phyloP scores from a whole-genome alignment of 352 stramenopile species.

The Phytophthora idaei region DNA sequence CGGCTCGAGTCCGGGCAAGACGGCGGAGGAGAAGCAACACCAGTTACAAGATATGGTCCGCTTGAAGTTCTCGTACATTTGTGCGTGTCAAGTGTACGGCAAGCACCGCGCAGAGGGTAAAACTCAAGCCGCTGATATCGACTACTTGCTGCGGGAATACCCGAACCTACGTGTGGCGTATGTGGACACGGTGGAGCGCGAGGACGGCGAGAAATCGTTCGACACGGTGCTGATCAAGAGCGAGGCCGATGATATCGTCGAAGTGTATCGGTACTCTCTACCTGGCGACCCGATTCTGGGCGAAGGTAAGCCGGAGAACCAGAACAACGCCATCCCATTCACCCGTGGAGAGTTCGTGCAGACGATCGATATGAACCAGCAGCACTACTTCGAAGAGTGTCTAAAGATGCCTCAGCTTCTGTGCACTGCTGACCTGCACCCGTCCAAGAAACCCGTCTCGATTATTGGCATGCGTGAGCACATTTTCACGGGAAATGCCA shows the following conservation, averaged over 20 bases:
- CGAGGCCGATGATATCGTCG: constrained; percentile 70
- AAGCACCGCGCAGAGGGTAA: constrained; percentile 74
- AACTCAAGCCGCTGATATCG: constrained; percentile 78
- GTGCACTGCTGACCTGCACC: constrained; percentile 70
- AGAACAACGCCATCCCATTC: constrained; percentile 84
- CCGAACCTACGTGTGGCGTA: constrained; percentile 87
- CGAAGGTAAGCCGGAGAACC: constrained; percentile 87
- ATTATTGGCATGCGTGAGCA: constrained; percentile 90
- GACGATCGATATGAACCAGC: constrained; percentile 92
- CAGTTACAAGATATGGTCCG: constrained; percentile 87
- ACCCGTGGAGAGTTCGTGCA: constrained; percentile 86
- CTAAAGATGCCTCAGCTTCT: constrained; percentile 87
- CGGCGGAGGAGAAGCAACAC: constrained; percentile 75
- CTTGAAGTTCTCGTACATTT: constrained; percentile 89
- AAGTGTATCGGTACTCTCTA: constrained; percentile 83
- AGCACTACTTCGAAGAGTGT: constrained; percentile 88
- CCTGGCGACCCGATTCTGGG: constrained; percentile 84
- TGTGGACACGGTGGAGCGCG: constrained; percentile 66
- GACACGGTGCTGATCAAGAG: constrained; percentile 84
- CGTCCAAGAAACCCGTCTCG: constrained; percentile 69
- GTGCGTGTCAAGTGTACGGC: constrained; percentile 84
- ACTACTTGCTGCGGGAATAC: constrained; percentile 81
- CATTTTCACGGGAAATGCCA: constrained; percentile 88
- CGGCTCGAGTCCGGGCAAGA: constrained; percentile 66
- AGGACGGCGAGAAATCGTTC: constrained; percentile 51